Base-by-base conservation (phyloP, 192 early-diverging fungal genomes). In the Linnemannia hyalina region DNA sequence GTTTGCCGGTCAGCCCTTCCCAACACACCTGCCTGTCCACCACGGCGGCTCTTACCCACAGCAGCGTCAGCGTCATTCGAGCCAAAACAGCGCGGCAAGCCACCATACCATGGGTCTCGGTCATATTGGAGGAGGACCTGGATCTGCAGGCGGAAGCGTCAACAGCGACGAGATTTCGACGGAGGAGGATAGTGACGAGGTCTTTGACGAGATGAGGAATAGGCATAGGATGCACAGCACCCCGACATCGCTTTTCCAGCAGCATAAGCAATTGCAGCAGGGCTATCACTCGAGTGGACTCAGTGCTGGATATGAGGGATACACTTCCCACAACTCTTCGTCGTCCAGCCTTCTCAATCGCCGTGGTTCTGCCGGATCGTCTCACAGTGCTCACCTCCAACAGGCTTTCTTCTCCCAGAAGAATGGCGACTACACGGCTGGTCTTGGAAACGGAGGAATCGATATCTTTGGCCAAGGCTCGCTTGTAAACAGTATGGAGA, bases 111-210 rank as follows among this genome's bases (percentile, higher is more conserved):
- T 86, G 84, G 78, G 78, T 23, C 75, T 86, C 3, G 84, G 84
- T 8, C 84, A 68, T n/a, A 80, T 86, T 76, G 84, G 84, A 18
- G 71, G 84, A 1, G 84, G 84, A 20, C 75, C 80, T 9, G 80
- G 75, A 26, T 86, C 84, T 20, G 76, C 84, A 23, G 84, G 84
- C 22, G 84, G 84, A n/a, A 86, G 84, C 36, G 79, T 86, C 29
- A 86, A 80, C 23, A 81, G 79, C 55, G 84, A 86, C 55, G 84
- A 86, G 72, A 69, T 81, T 32, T 86, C 84, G 32, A 86, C 84
- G 3, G 84, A 86, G 79, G 84, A 86, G 6, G 84, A 86, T 57
- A 86, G 84, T 41, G 84, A 86, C 40, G 84, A 86, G 35, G 78
- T 73, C 40, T 86, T 86, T 78, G 84, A 86, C 40, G 84, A 86